These are phyloP conservation scores for Colletotrichum ledebouriae DNA, from an alignment of 2,329 filamentous ascomycete species.

Conservation along the genomic window DNA sequence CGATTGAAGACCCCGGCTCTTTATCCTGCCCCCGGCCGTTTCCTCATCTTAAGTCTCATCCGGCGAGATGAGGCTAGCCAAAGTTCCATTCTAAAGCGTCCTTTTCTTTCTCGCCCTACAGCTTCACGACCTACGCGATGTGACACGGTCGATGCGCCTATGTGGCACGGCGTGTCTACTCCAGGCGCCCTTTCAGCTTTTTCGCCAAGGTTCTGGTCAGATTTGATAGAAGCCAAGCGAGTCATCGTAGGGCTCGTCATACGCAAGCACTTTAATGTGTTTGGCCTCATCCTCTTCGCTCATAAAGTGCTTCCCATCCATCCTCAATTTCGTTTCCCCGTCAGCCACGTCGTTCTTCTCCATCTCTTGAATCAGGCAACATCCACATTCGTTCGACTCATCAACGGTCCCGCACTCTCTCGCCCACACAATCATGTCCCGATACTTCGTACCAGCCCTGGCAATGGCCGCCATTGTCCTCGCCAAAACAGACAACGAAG, in stretches of 20 bases:
- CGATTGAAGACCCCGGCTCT: neutral
- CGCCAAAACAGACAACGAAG: conserved; percentile 60
- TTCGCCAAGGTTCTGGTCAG: neutral
- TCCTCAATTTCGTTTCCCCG: neutral
- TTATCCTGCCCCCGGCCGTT: neutral
- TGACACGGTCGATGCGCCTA: conserved; percentile 3
- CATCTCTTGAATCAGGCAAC: neutral
- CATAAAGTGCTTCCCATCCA: neutral
- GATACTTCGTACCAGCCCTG: conserved; percentile 44
- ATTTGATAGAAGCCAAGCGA: neutral
- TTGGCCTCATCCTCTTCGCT: neutral
- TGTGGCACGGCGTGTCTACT: conserved; percentile 14
- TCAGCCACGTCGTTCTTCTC: neutral
- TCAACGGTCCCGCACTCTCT: neutral
- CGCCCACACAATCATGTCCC: neutral
- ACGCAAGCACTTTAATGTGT: neutral
- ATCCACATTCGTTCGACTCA: neutral
- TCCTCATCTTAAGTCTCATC: conserved; percentile 9
- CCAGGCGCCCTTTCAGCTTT: neutral
- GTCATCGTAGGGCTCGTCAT: neutral
- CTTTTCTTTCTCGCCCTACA: conserved; percentile 5
- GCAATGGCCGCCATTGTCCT: conserved; percentile 48
- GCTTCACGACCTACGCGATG: neutral
- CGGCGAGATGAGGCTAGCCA: conserved; percentile 2
- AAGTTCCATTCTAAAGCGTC: neutral